A percentile compares a stretch with the other conserved stretches of the same genome.
phyloP scores from a whole-genome alignment of 108 stramenopile species.

The Skeletonema marinoi region DNA sequence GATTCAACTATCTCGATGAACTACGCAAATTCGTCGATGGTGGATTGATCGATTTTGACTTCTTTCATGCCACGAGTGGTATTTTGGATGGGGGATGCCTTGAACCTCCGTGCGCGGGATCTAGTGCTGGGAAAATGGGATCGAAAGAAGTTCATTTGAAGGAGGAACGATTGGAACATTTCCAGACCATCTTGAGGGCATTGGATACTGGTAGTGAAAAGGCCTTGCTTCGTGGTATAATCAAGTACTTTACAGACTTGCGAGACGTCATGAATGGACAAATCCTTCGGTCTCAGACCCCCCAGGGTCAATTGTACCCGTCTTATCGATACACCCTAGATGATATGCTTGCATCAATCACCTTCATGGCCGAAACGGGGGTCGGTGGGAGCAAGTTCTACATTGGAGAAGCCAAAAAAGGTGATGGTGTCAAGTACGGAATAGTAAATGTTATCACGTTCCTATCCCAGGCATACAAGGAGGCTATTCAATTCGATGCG shows the following conservation, averaged over 20 bases:
- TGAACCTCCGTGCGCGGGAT: constrained; percentile 34
- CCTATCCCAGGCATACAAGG: constrained; percentile 47
- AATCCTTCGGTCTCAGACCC: constrained; percentile 32
- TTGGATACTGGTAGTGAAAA: constrained; percentile 40
- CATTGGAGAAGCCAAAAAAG: constrained; percentile 19
- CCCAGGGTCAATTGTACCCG: constrained; percentile 42
- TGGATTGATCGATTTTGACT: constrained; percentile 30
- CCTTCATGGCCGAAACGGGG: constrained; percentile 27
- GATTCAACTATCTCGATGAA: constrained; percentile 33
- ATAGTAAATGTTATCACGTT: constrained; percentile 41
- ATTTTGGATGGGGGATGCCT: constrained; percentile 39
- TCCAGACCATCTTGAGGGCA: constrained; percentile 26
- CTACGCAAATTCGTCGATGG: constrained; percentile 43
- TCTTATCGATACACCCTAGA: constrained; percentile 36
- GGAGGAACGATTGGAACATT: constrained; percentile 27
- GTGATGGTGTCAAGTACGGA: constrained; percentile 32
- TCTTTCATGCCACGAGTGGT: constrained; percentile 21
- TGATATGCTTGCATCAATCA: constrained; percentile 38
- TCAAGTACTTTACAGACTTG: constrained; percentile 23
- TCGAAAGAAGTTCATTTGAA: constrained; percentile 4
- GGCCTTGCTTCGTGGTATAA: constrained; percentile 27
- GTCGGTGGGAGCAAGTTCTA: constrained; percentile 38
- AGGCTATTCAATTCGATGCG: constrained; percentile 52
- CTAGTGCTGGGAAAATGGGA: constrained; percentile 12
- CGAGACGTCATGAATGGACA: constrained; percentile 16